phyloP scores from a whole-genome alignment of 768 basidiomycete genomes.

The Flagelloscypha sp. region DNA sequence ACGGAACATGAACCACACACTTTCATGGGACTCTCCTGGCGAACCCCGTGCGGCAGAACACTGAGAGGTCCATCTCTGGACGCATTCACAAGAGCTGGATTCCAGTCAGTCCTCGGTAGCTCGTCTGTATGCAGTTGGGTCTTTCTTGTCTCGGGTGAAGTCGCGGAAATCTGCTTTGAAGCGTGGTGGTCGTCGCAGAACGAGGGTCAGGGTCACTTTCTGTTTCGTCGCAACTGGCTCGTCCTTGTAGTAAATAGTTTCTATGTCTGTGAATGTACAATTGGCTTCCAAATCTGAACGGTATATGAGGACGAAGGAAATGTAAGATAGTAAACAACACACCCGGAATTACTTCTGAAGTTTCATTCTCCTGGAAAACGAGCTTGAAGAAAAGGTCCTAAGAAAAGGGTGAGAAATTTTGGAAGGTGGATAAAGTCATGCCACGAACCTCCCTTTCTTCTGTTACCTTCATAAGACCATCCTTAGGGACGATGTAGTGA shows the following conservation, averaged over 20 bases:
- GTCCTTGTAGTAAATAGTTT: slow-evolving; percentile 7
- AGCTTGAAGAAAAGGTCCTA: slow-evolving; percentile 10
- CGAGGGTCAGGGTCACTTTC: slow-evolving; percentile 7
- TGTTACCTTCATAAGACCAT: too few species aligned
- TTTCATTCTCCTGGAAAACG: slow-evolving; percentile 6
- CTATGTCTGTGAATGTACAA: slow-evolving; percentile 9
- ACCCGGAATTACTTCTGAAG: too few species aligned
- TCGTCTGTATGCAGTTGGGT: slow-evolving; percentile 4
- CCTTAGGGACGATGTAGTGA: too few species aligned
- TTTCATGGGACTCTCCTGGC: slow-evolving; percentile 10
- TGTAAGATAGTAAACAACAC: slow-evolving; percentile 2
- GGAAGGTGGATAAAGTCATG: too few species aligned
- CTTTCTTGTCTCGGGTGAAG: background rate
- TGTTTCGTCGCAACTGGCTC: background rate
- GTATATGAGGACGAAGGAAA: slow-evolving; percentile 2
- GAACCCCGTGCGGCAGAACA: slow-evolving; percentile 3
- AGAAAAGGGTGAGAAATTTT: too few species aligned
- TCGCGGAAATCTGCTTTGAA: slow-evolving; percentile 10
- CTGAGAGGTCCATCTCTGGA: slow-evolving; percentile 2
- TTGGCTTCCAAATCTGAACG: slow-evolving; percentile 6
- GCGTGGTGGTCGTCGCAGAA: slow-evolving; percentile 9
- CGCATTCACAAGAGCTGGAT: slow-evolving; percentile 7
- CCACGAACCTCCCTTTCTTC: too few species aligned
- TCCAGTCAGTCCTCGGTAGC: slow-evolving; percentile 13
- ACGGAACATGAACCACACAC: background rate